Evolutionary conservation across 768 basidiomycete genomes (phyloP).

Genomic region (Trametes cingulata): DNA sequence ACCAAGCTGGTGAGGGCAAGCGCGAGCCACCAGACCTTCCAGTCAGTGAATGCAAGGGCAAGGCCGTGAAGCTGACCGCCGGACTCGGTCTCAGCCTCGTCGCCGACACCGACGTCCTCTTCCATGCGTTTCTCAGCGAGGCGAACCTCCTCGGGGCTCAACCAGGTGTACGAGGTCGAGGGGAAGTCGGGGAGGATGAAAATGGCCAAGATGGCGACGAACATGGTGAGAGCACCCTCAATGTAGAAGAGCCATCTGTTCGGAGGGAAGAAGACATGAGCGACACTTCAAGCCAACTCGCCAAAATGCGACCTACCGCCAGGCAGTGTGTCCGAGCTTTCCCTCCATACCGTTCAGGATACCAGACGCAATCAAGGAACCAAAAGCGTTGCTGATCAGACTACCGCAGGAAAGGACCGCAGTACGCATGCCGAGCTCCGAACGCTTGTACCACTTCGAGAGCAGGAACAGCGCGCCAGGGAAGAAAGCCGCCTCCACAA

Average conservation of each 20-base stretch:
- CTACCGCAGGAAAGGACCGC: slow-evolving; percentile 73
- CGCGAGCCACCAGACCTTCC: slow-evolving; percentile 84
- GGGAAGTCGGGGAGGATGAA: slow-evolving; percentile 79
- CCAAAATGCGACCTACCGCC: slow-evolving; percentile 38
- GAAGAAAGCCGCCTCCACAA: slow-evolving; percentile 60
- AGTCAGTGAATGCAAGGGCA: slow-evolving; percentile 65
- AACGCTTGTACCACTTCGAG: slow-evolving; percentile 72
- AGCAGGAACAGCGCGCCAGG: slow-evolving; percentile 66
- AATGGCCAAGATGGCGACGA: slow-evolving; percentile 53
- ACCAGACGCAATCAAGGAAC: slow-evolving; percentile 74
- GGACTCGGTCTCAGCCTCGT: slow-evolving; percentile 46
- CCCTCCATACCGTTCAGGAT: slow-evolving; percentile 75
- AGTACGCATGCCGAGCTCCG: slow-evolving; percentile 68
- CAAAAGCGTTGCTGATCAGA: slow-evolving; percentile 81
- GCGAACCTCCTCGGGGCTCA: slow-evolving; percentile 53
- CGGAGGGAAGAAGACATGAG: background rate
- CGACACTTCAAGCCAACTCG: background rate
- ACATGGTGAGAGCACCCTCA: slow-evolving; percentile 60
- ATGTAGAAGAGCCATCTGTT: slow-evolving; percentile 63
- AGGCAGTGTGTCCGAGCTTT: slow-evolving; percentile 63
- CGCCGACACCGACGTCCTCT: slow-evolving; percentile 61
- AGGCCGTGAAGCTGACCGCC: slow-evolving; percentile 47
- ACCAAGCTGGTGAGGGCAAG: slow-evolving; percentile 58
- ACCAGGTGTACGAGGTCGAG: slow-evolving; percentile 52
- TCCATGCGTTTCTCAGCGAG: slow-evolving; percentile 61